phyloP scores from a whole-genome alignment of 495 filamentous ascomycete species.

The Talaromyces wortmannii region DNA sequence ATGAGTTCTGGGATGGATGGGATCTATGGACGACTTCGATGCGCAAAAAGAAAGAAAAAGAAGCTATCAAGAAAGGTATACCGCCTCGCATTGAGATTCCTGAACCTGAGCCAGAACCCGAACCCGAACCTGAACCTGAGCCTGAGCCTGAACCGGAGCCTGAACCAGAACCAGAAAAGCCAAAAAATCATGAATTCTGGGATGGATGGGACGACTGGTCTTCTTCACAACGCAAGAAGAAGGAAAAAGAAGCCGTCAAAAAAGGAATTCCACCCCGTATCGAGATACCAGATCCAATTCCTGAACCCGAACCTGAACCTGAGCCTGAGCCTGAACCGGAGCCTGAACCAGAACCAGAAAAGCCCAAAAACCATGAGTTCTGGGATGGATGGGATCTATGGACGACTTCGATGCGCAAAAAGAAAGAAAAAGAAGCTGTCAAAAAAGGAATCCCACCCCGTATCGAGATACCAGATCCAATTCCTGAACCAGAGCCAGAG shows the following conservation, averaged over 20 bases:
- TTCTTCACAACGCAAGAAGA: slow-evolving; percentile 6
- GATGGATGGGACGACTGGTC: neutral
- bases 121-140: slow-evolving; percentile 16
- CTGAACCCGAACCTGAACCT: slow-evolving; percentile 4
- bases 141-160: slow-evolving; percentile 22
- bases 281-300: neutral
- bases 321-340: slow-evolving; percentile 10
- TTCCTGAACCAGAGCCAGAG: neutral
- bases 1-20: slow-evolving; percentile 8
- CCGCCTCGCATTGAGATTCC: slow-evolving; percentile 4
- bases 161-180: neutral
- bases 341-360: slow-evolving; percentile 7
- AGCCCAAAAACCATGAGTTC: slow-evolving; percentile 13
- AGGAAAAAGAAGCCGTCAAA: slow-evolving; percentile 10
- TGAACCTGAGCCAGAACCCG: neutral
- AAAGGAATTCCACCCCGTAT: neutral
- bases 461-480: slow-evolving; percentile 6
- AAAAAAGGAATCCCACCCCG: slow-evolving; percentile 8
- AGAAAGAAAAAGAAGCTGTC: slow-evolving; percentile 7
- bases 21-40: neutral
- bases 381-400: slow-evolving; percentile 5
- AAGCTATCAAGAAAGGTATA: slow-evolving; percentile 6
- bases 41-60: slow-evolving; percentile 8
- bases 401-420: neutral
- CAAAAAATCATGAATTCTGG: neutral